Base-by-base conservation (phyloP, 2,329 filamentous ascomycete genomes). In the Dactylonectria macrodidyma region DNA sequence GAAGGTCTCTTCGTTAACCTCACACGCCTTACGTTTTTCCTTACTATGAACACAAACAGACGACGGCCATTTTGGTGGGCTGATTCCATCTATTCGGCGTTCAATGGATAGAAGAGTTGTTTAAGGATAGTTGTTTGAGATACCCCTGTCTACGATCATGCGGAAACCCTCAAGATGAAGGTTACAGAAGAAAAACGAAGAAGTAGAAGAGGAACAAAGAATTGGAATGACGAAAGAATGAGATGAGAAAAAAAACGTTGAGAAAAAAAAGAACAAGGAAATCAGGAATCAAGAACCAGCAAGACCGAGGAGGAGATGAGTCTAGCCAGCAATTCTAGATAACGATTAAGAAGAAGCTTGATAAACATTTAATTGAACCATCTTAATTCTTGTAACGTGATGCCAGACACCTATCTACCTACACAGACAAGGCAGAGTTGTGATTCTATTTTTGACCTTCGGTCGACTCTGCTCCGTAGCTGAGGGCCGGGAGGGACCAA, bases 61-160 rank as follows among this genome's bases (percentile, higher is more conserved):
- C 57, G 22, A 19, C 33, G 24, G 30, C 57, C 52, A 14, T 46
- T 52, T 51, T 58, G 38, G 51, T 46, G 44, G 24, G 16, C 22
- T 10, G 59, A 41, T 36, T 59, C 55, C 26, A 38, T 59, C 58
- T 33, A 64, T 61, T 56, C 34, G 70, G 72, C 70, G 73, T 68
- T 66, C 38, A 30, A 41, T 61, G 72, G 62, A 56, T 58, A 64
- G 66, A 69, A 65, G 69, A 60, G 50, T 55, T 65, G 57, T 66
- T 63, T 47, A 62, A 69, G 66, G 68, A 71, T 38, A 51, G 19
- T 68, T 65, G 62, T 66, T 71, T 68, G 60, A 76, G 73, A 76
- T 73, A 74, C 73, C 68, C 73, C 52, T 59, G 67, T 57, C 33
- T 24, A 52, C 46, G 38, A 14, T 48, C 14, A 61, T 30, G 26